Evolutionary conservation across 768 basidiomycete species (phyloP), one percentile per base, ranked within the genome.

Genomic region (Serpula lacrymans): DNA sequence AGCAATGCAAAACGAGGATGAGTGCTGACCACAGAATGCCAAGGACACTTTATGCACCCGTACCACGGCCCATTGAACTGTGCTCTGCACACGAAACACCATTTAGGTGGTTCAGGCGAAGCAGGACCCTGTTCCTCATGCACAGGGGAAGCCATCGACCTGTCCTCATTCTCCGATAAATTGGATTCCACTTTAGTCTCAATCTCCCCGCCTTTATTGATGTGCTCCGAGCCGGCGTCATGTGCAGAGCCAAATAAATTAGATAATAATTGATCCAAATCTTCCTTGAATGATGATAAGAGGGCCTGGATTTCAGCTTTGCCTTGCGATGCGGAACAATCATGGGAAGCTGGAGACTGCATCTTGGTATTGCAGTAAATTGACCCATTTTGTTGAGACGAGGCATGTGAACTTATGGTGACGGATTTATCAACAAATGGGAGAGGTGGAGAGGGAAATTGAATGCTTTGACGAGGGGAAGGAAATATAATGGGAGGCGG

Each of bases 241-340:
- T n/a, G n/a, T n/a, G n/a, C n/a, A n/a, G n/a, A n/a, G n/a, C n/a
- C n/a, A n/a, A n/a, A n/a, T n/a, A n/a, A n/a, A n/a, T n/a, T n/a
- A n/a, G n/a, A n/a, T n/a, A n/a, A n/a, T n/a, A n/a, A n/a, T 11
- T 58, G 62, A 27, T 78, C 69, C n/a, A 86, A 59, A 39, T 79
- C 72, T 8, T 55, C 47, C 51, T 79, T 72, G 53, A 84, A 83
- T n/a, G 63, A 62, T 34, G 59, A 48, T 27, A 85, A 46, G 23
- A 82, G 55, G 1, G 46, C 36, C 40, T 67, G 62, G 6, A 84
- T 58, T 39, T 83, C 79, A 27, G 54, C 57, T 56, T 71, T 82
- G 35, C 66, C 69, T 39, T 72, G 62, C 2, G 67, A 48, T 3
- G 72, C 49, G 4, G 72, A 57, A 55, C 77, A 80, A 53, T 75